These are phyloP conservation scores for Pythium vanterpoolii DNA, from an alignment of 352 stramenopile genomes.

Conservation along the genomic window DNA sequence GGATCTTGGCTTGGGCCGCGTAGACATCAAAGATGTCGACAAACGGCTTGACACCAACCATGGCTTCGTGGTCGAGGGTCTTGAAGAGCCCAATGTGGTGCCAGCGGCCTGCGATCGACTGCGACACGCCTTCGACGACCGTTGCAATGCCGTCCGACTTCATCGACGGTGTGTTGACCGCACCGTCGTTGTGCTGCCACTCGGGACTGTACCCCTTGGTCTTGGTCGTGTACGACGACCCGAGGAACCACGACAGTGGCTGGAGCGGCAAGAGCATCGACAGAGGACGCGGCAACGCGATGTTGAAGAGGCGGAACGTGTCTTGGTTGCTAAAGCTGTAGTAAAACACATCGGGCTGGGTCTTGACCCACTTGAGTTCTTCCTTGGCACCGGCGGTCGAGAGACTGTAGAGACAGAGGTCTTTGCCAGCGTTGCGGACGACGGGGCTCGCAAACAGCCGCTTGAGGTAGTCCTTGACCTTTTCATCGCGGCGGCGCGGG, in stretches of 20 bases:
- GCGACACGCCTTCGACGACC: conserved; percentile 21
- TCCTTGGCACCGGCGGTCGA: conserved; percentile 25
- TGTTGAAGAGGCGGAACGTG: conserved; percentile 25
- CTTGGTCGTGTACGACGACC: conserved; percentile 20
- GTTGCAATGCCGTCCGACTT: conserved; percentile 15
- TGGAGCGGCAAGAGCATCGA: conserved; percentile 25
- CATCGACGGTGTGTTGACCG: conserved; percentile 28
- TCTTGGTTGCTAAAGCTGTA: conserved; percentile 30
- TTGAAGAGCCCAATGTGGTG: conserved; percentile 25
- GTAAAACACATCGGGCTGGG: conserved; percentile 30
- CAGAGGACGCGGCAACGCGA: conserved; percentile 21
- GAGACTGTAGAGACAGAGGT: conserved; percentile 28
- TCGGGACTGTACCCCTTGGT: conserved; percentile 17
- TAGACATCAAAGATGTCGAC: conserved; percentile 23
- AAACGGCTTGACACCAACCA: conserved; percentile 25
- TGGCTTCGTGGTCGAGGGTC: conserved; percentile 25
- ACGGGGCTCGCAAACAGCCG: conserved; percentile 23
- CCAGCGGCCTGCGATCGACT: conserved; percentile 26
- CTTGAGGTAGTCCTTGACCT: conserved; percentile 26
- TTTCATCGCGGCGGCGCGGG: conserved; percentile 12
- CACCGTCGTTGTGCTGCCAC: conserved; percentile 34
- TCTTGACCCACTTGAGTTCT: conserved; percentile 36
- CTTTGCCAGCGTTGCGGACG: conserved; percentile 20
- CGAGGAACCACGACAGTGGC: conserved; percentile 23
- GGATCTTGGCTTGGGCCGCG: conserved; percentile 14